phyloP scores from a whole-genome alignment of 345 rosid genomes.

The Hibiscus mutabilis region DNA sequence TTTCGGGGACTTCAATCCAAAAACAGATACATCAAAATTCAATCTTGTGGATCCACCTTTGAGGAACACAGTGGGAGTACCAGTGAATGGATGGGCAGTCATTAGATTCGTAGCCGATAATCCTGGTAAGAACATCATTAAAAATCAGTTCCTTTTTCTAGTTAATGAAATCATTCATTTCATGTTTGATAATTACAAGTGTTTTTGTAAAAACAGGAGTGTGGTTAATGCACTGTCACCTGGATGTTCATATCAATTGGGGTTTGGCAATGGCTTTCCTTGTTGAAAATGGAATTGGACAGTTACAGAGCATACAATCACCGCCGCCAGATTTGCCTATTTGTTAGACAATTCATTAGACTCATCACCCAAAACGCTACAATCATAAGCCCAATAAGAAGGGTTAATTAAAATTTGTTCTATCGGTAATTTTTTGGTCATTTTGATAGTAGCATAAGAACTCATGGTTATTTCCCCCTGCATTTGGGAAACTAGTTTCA shows the following conservation, averaged over 20 bases:
- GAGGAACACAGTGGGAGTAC: slow-evolving; percentile 76
- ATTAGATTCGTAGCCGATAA: slow-evolving; percentile 89
- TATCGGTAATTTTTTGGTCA: background rate
- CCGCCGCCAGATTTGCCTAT: slow-evolving; percentile 67
- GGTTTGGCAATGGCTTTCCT: slow-evolving; percentile 36
- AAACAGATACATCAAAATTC: slow-evolving; percentile 55
- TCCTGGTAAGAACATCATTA: slow-evolving; percentile 13
- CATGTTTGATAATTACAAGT: no score
- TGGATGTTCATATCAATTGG: no score
- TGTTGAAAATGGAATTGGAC: slow-evolving; percentile 72
- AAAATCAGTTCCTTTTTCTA: no score
- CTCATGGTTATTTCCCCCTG: slow-evolving; percentile 25
- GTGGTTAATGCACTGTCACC: no score
- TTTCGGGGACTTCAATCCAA: slow-evolving; percentile 36
- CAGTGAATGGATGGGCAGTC: slow-evolving; percentile 81
- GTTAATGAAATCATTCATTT: no score
- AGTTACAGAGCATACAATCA: slow-evolving; percentile 40
- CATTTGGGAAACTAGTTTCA: slow-evolving; percentile 26
- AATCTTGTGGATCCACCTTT: slow-evolving; percentile 86
- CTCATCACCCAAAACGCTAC: no score
- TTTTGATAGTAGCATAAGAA: background rate
- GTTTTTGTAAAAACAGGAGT: no score
- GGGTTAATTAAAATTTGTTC: no score
- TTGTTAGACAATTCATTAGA: slow-evolving; percentile 27
- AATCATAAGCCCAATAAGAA: background rate